These are phyloP conservation scores for Tuber melanosporum DNA, from an alignment of 495 filamentous ascomycete species.

Conservation along the genomic window DNA sequence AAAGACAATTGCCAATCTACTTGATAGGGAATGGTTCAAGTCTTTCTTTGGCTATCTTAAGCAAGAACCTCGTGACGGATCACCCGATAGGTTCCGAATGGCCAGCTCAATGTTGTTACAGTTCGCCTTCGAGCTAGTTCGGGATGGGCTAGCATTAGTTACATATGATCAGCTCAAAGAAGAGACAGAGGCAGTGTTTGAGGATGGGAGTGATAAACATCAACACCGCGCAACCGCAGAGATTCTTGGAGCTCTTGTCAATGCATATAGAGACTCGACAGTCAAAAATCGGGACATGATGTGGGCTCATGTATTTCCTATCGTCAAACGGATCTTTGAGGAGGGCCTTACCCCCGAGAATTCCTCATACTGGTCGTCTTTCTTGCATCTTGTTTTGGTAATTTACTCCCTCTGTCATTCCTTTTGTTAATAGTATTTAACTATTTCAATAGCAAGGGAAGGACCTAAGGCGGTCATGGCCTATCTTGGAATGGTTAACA, in stretches of 20 bases:
- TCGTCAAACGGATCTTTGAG: slow-evolving; percentile 74
- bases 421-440: slow-evolving; percentile 14
- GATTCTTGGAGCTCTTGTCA: slow-evolving; percentile 78
- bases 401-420: slow-evolving; percentile 19
- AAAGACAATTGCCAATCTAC: slow-evolving; percentile 69
- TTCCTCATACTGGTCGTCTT: slow-evolving; percentile 85
- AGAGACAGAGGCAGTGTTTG: slow-evolving; percentile 64
- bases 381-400: slow-evolving; percentile 75
- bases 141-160: slow-evolving; percentile 63
- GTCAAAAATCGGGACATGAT: slow-evolving; percentile 63
- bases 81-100: slow-evolving; percentile 80
- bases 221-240: slow-evolving; percentile 94
- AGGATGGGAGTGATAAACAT: slow-evolving; percentile 93
- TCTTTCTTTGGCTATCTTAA: slow-evolving; percentile 88
- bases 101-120: slow-evolving; percentile 76
- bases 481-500: slow-evolving; percentile 75
- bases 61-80: slow-evolving; percentile 84
- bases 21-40: slow-evolving; percentile 79
- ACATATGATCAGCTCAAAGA: slow-evolving; percentile 85
- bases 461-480: slow-evolving; percentile 79
- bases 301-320: slow-evolving; percentile 86
- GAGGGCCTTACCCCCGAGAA: slow-evolving; percentile 94
- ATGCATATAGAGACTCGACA: slow-evolving; percentile 61
- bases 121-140: slow-evolving; percentile 80
- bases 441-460: slow-evolving; percentile 51